Conservation (phyloP, 306 rosid species). For the Quercus alba region DNA sequence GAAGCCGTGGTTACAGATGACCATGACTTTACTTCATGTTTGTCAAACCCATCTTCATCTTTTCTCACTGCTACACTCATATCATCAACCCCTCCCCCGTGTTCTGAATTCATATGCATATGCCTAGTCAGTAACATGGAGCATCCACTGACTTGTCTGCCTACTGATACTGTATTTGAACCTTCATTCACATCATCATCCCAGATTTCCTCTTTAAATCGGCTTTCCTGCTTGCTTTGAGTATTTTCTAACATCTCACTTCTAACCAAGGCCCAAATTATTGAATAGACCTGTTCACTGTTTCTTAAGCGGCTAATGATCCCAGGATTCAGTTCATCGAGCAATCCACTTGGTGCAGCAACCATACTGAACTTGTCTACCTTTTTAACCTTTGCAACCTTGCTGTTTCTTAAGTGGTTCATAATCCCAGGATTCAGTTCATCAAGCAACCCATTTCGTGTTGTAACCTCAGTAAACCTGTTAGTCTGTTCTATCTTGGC, state of each 20-base stretch:
- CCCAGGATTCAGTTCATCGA: background rate
- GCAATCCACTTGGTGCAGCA: constrained; percentile 4
- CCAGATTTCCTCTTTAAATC: background rate
- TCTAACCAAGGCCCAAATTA: background rate
- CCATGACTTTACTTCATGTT: background rate
- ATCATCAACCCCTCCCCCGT: background rate
- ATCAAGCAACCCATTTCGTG: background rate
- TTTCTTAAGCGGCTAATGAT: background rate
- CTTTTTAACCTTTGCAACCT: background rate
- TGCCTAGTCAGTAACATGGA: background rate
- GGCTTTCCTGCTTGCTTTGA: background rate
- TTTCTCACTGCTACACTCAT: background rate
- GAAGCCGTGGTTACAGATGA: background rate
- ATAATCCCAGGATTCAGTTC: background rate
- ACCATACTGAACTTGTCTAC: background rate
- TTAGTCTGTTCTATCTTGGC: background rate
- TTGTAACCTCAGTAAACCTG: background rate
- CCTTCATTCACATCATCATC: background rate
- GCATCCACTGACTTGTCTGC: background rate
- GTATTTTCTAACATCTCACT: background rate
- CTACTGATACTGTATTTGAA: background rate
- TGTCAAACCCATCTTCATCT: background rate
- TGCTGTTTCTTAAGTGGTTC: background rate
- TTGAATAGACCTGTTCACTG: background rate
- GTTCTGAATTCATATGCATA: background rate